Percentiles rank a stretch among this genome's conserved stretches.
Conservation (phyloP, 805 yeast genomes). For the Candida qinlingensis region DNA sequence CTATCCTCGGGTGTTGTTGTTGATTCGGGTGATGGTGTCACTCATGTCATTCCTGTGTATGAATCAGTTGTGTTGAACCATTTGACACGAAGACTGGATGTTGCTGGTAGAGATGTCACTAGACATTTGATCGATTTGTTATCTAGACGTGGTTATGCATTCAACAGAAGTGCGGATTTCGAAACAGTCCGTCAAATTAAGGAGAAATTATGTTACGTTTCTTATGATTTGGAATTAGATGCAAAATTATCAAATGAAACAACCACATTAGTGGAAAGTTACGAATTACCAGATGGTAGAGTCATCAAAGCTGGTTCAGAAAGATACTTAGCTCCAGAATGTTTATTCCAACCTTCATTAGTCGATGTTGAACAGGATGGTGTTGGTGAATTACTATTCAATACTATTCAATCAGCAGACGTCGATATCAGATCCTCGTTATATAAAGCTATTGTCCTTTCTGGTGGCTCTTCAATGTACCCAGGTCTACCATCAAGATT, state of each 20-base stretch:
- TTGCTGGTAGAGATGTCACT: slow-evolving; percentile 98
- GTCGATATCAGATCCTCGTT: slow-evolving; percentile 86
- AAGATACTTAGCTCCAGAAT: slow-evolving; percentile 95
- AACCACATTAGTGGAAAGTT: slow-evolving; percentile 86
- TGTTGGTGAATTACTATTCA: slow-evolving; percentile 86
- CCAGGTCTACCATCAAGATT: slow-evolving; percentile 95
- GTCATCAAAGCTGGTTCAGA: slow-evolving; percentile 91
- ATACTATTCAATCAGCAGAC: slow-evolving; percentile 91
- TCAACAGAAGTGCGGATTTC: slow-evolving; percentile 97
- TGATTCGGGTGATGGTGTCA: slow-evolving; percentile 89
- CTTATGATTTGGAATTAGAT: slow-evolving; percentile 90
- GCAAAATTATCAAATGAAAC: slow-evolving; percentile 85
- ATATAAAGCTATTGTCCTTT: slow-evolving; percentile 86
- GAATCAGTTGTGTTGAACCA: slow-evolving; percentile 96
- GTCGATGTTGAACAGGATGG: slow-evolving; percentile 98
- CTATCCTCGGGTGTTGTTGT: slow-evolving; percentile 95
- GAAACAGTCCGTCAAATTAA: slow-evolving; percentile 98
- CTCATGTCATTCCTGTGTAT: slow-evolving; percentile 93
- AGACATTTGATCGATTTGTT: slow-evolving; percentile 86
- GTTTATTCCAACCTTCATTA: slow-evolving; percentile 91
- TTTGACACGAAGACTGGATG: slow-evolving; percentile 85
- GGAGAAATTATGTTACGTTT: slow-evolving; percentile 92
- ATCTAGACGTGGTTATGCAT: slow-evolving; percentile 94
- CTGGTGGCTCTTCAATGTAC: slow-evolving; percentile 98
- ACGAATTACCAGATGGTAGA: slow-evolving; percentile 96